These are phyloP conservation scores for Crithidia bombi DNA, from an alignment of 208 protist genomes.

Conservation along the genomic window DNA sequence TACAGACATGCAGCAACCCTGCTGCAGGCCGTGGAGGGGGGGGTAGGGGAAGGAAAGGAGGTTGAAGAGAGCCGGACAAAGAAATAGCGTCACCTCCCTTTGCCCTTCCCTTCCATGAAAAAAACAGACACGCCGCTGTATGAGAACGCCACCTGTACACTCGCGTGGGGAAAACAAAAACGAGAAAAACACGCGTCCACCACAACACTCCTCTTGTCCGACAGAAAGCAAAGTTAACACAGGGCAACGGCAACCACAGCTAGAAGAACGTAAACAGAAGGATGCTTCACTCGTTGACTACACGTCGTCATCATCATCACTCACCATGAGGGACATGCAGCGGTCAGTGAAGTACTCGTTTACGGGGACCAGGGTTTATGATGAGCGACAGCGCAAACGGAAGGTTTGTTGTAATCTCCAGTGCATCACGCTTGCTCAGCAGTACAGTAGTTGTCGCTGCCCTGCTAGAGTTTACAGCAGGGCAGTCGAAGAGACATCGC, in stretches of 20 bases:
- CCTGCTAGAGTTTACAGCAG: not conserved
- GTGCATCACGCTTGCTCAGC: constrained; percentile 45
- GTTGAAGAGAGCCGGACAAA: too few relatives aligned
- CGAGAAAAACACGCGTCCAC: too few relatives aligned
- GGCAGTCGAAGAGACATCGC: constrained; percentile 34
- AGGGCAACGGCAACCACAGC: too few relatives aligned
- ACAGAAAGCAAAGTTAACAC: not conserved
- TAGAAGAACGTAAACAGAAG: not conserved
- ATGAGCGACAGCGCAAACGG: constrained; percentile 87
- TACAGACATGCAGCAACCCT: too few relatives aligned
- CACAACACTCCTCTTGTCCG: too few relatives aligned
- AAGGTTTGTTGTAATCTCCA: constrained; percentile 87
- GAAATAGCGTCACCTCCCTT: too few relatives aligned
- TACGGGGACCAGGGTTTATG: constrained; percentile 70
- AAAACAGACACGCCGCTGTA: too few relatives aligned
- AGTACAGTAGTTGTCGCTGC: constrained; percentile 4
- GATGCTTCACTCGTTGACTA: not conserved
- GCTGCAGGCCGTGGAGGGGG: too few relatives aligned
- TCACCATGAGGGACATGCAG: constrained; percentile 60
- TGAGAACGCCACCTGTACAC: too few relatives aligned
- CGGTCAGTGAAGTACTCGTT: constrained; percentile 82
- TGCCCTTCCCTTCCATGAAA: too few relatives aligned
- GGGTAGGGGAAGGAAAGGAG: too few relatives aligned
- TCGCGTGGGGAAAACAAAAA: too few relatives aligned
- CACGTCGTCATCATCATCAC: not conserved